Base-by-base conservation (phyloP, 176 grass and related monocot species). In the Oryza officinalis region DNA sequence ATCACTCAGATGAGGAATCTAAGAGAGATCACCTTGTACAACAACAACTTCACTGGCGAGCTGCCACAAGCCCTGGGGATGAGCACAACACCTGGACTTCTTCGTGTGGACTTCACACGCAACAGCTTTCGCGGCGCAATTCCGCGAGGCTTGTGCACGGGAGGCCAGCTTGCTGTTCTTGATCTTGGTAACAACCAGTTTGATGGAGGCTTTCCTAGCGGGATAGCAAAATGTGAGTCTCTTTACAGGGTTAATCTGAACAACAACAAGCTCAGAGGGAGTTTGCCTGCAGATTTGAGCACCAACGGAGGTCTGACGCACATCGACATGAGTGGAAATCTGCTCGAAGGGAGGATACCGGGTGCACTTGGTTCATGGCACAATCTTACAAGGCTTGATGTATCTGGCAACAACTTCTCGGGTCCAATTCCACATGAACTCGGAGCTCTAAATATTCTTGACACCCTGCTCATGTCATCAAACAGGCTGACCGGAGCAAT, bases 331-430 rank as follows among this genome's bases (percentile, higher is more conserved):
- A 94, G 92, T 49, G 77, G 31, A 30, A 94, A 94, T 82, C 65
- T 57, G 11, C 67, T 94, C 26, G 46, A 85, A 28, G 92, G 92
- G 32, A 69, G 57, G 13, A 94, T 94, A 71, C 89, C 89, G 0
- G 49, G 68, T 13, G 64, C 10, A 0, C 31, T 94, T 17, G 80
- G 89, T 47, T 87, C 80, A 52, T 91, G 89, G 84, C 4, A 10
- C 72, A 94, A 92, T 45, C 89, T 94, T 60, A 83, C 92, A 52
- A 76, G 86, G 86, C 77, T 94, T 71, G 89, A 94, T 82, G 3
- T 91, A 0, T 87, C 87, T 20, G 69, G 65, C 71, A 94, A 94
- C 72, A 67, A 31, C 13, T 83, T 94, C 57, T 82, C 73, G 0
- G 92, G 92, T 13, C 74, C 77, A 18, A 83, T 94, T 49, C 92